Evolutionary conservation across 768 basidiomycete species (phyloP), one percentile per base, ranked within the genome.

Genomic region (Wakefieldia striispora): DNA sequence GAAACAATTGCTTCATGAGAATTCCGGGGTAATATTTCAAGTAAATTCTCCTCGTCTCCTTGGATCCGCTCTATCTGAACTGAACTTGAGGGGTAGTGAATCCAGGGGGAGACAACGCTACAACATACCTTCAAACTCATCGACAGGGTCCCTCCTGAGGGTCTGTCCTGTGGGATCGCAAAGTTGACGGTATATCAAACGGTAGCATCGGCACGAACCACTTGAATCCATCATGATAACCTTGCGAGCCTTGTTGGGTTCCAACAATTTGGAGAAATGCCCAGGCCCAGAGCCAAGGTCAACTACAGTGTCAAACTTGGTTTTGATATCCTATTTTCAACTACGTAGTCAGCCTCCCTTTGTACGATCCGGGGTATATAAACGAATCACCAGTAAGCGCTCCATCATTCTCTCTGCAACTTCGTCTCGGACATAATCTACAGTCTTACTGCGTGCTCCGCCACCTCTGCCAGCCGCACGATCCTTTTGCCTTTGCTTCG

Each of bases 1-100:
- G 92, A 95, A 21, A 97, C 84, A 40, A 97, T 81, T 16, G 90
- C 92, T 62, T 98, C 95, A 63, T 95, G 88, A 13, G 91, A 90
- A 52, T 87, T 78, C 3, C 74, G 82, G 5, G 77, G 73, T 11
- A 97, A 72, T 17, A 74, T 66, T 37, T 80, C 70, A 2, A 95
- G 75, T 2, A 97, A 69, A 27, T 78, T 74, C 65, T 97, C 94
- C 64, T 97, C 94, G 53, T 97, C 92, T 38, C 78, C 84, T 53
- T 86, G 83, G 50, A 88, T 75, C 31, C 95, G 80, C 55, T 86
- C 81, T 19, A 94, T 74, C 19, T 82, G 76, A 33, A 94, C 95
- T 97, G 63, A 12, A 38, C 50, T 45, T 37, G 43, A 17, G 12
- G 44, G 23, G 45, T 16, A 50, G 40, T 51, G 46, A 24, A 39